phyloP scores from a whole-genome alignment of 352 stramenopile genomes.

The Globisporangium radiosum region DNA sequence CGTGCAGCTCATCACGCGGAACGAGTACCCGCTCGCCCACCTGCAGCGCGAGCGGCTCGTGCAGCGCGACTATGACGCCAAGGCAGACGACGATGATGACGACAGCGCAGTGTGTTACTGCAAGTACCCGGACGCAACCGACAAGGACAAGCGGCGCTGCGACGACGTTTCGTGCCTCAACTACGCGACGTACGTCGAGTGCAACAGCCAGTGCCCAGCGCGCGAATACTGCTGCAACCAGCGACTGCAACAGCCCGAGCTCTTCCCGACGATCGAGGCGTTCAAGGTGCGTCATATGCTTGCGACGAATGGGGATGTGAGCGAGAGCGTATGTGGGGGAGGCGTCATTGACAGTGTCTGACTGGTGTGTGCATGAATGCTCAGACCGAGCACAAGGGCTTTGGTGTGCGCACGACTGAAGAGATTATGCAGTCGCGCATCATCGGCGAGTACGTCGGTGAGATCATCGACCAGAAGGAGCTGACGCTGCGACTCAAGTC shows the following conservation, averaged over 20 bases:
- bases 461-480: conserved; percentile 89
- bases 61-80: conserved; percentile 19
- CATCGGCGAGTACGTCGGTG: conserved; percentile 89
- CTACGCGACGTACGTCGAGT: conserved; percentile 85
- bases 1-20: conserved; percentile 52
- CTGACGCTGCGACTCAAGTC: conserved; percentile 46
- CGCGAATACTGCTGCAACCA: conserved; percentile 61
- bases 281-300: conserved; percentile 37
- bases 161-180: conserved; percentile 87
- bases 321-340: not conserved
- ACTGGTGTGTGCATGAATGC: not conserved
- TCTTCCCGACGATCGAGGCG: conserved; percentile 55
- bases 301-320: too few relatives aligned
- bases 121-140: conserved; percentile 29
- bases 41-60: conserved; percentile 25
- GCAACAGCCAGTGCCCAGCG: conserved; percentile 36
- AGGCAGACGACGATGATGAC: conserved; percentile 32
- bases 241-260: conserved; percentile 62
- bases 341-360: not conserved
- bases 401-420: conserved; percentile 65
- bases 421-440: conserved; percentile 57
- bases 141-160: conserved; percentile 44
- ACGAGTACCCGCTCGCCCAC: conserved; percentile 69
- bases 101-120: conserved; percentile 58
- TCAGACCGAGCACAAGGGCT: conserved; percentile 77